These are phyloP conservation scores for Diaporthe sp. DNA, from an alignment of 2,329 filamentous ascomycete genomes.

Conservation along the genomic window DNA sequence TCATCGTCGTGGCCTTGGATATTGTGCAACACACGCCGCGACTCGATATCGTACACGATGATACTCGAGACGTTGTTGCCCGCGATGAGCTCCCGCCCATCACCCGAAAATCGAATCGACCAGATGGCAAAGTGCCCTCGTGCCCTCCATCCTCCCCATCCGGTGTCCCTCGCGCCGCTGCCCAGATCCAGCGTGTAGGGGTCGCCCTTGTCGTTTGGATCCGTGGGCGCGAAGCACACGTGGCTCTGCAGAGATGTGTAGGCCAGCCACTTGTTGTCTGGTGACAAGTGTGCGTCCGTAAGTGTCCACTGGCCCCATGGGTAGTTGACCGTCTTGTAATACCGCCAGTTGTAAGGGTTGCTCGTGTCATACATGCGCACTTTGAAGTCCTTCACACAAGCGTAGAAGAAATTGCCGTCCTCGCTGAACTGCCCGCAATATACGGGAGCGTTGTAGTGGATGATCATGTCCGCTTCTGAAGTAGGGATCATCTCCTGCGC, in stretches of 20 bases:
- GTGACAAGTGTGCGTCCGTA: slow-evolving; percentile 91
- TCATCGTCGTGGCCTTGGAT: slow-evolving; percentile 87
- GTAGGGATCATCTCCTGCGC: slow-evolving; percentile 82
- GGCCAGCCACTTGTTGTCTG: slow-evolving; percentile 91
- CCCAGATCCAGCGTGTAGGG: slow-evolving; percentile 84
- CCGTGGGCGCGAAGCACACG: slow-evolving; percentile 89
- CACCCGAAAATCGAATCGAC: slow-evolving; percentile 92
- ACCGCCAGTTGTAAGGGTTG: slow-evolving; percentile 94
- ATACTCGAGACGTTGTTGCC: slow-evolving; percentile 86
- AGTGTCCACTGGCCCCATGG: slow-evolving; percentile 95
- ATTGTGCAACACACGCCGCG: slow-evolving; percentile 79
- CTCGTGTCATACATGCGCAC: slow-evolving; percentile 98
- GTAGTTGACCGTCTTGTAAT: slow-evolving; percentile 91
- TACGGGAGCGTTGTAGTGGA: slow-evolving; percentile 87
- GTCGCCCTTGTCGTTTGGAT: slow-evolving; percentile 84
- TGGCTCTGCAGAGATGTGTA: slow-evolving; percentile 90
- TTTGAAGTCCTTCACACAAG: slow-evolving; percentile 90
- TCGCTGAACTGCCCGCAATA: slow-evolving; percentile 98
- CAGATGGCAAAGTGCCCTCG: slow-evolving; percentile 76
- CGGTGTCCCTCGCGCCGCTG: slow-evolving; percentile 56
- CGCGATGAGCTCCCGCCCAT: slow-evolving; percentile 90
- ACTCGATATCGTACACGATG: slow-evolving; percentile 93
- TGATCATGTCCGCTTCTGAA: slow-evolving; percentile 84
- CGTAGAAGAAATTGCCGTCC: slow-evolving; percentile 97
- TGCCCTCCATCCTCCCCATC: slow-evolving; percentile 49